Evolutionary conservation across 306 rosid genomes (phyloP), one percentile per base, ranked within the genome.

Genomic region (Quercus gilva): DNA sequence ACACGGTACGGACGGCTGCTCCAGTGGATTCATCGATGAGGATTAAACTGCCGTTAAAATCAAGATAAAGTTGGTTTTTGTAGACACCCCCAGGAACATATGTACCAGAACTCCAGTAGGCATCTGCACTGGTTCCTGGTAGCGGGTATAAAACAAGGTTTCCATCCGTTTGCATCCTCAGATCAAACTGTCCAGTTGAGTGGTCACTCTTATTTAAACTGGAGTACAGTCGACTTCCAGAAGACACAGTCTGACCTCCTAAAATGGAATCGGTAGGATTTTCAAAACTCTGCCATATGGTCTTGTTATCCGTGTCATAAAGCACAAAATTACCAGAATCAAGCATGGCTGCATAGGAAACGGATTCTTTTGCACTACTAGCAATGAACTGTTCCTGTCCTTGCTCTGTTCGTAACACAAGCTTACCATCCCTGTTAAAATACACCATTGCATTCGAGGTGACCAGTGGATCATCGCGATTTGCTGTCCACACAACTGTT

Each of bases 351-450:
- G 70, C 70, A 29, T 15, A 29, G 20, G 70, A 29, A 6, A 2
- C 70, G 11, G 14, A 0, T 0, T 5, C 7, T 33, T 0, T 9
- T 18, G 49, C 8, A 10, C 9, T 6, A 10, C 0, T 58, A 1
- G 26, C 51, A 67, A 33, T 67, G 3, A 67, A 0, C 0, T 45
- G 13, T 12, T 45, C 0, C 1, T 3, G 52, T 12, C 4, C 52
- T 11, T 45, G 52, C 52, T 45, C 52, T 0, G 15, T 45, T 45
- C 1, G 0, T 12, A 45, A 45, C 13, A 45, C 0, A 45, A 45
- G 15, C 15, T 45, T 45, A 2, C 52, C 52, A 12, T 45, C 52
- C 15, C 0, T 0, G 13, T 0, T 45, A 45, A 45, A 45, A 10
- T 9, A 0, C 14, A 45, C 0, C 52, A 0, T 11, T 45, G 52